A percentile compares a stretch with the other conserved stretches of the same genome.
These are phyloP conservation scores for Salix dunnii DNA, from an alignment of 345 rosid species.

Conservation along the genomic window DNA sequence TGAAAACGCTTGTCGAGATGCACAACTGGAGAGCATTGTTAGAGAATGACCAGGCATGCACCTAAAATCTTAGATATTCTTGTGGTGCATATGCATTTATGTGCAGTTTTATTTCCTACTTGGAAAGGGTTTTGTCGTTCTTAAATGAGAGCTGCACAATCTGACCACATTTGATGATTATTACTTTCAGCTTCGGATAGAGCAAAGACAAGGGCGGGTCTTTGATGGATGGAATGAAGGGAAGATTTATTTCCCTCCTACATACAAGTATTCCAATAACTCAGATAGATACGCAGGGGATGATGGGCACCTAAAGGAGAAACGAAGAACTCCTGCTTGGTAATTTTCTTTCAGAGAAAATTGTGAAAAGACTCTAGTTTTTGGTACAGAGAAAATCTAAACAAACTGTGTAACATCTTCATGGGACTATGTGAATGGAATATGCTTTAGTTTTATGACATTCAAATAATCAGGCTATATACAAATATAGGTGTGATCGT, in stretches of 20 bases:
- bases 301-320: constrained; percentile 73
- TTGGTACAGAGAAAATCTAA: background rate
- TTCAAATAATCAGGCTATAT: background rate
- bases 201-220: constrained; percentile 67
- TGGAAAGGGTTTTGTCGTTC: background rate
- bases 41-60: constrained; percentile 89
- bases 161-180: constrained; percentile 12
- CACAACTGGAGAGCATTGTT: constrained; percentile 83
- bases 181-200: constrained; percentile 63
- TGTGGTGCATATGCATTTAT: background rate
- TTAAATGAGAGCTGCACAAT: constrained; percentile 1
- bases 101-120: background rate
- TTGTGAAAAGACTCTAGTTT: background rate
- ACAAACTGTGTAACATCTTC: background rate
- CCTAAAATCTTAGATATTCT: background rate
- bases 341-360: constrained; percentile 18
- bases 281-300: constrained; percentile 92
- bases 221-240: constrained; percentile 98
- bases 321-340: constrained; percentile 99
- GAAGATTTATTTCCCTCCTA: constrained; percentile 87
- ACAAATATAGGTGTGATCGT: constrained; percentile 82
- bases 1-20: constrained; percentile 98
- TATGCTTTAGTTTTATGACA: background rate
- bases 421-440: background rate
- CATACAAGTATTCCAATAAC: constrained; percentile 93